These are phyloP conservation scores for Fistulinella prunicolor DNA, from an alignment of 768 basidiomycete genomes.

Conservation along the genomic window DNA sequence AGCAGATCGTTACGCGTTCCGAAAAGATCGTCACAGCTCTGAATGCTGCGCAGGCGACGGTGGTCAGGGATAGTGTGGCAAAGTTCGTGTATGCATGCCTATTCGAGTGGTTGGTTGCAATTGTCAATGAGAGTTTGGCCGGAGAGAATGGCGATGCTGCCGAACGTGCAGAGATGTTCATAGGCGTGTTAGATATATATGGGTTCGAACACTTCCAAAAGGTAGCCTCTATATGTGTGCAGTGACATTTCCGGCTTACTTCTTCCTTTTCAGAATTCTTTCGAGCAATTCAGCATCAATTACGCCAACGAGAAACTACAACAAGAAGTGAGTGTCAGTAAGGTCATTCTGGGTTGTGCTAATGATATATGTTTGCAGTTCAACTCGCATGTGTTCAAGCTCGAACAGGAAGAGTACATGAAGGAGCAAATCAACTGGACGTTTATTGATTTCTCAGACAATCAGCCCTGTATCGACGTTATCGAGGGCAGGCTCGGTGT, in stretches of 20 bases:
- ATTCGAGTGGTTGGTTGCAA: slow-evolving; percentile 97
- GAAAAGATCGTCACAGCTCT: slow-evolving; percentile 94
- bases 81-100: slow-evolving; percentile 99
- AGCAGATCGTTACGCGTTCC: slow-evolving; percentile 89
- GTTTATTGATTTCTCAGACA: slow-evolving; percentile 99
- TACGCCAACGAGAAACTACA: slow-evolving; percentile 98
- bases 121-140: slow-evolving; percentile 94
- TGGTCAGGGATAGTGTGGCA: slow-evolving; percentile 93
- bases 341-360: slow-evolving; percentile 5
- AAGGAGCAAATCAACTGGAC: slow-evolving; percentile 99
- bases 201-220: slow-evolving; percentile 98
- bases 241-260: slow-evolving; percentile 4
- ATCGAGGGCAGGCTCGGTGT: slow-evolving; percentile 98
- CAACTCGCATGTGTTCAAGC: slow-evolving; percentile 98
- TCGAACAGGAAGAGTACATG: slow-evolving; percentile 99
- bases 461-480: slow-evolving; percentile 97
- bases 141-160: slow-evolving; percentile 94
- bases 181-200: slow-evolving; percentile 97
- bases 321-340: slow-evolving; percentile 70
- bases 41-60: slow-evolving; percentile 84
- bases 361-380: slow-evolving; percentile 52
- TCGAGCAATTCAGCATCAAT: slow-evolving; percentile 99
- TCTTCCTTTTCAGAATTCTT: slow-evolving; percentile 58
- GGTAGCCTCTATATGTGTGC: slow-evolving; percentile 37
- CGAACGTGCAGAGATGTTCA: slow-evolving; percentile 93